Base-by-base conservation (phyloP, 805 yeast species). In the Kodamaea neixiangensis region DNA sequence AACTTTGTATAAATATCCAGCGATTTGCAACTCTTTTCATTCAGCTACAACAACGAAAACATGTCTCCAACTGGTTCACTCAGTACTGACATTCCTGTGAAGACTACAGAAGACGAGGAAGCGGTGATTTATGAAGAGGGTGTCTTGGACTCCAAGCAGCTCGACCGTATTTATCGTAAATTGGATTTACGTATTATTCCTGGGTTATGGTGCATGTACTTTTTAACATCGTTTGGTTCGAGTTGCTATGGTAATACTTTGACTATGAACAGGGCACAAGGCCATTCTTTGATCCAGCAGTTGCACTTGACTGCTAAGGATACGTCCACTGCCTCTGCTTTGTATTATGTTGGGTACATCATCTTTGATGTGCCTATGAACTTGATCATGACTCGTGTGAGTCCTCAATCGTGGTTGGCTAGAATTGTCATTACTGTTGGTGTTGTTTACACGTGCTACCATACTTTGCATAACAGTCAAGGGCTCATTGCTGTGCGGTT, bases 301-400 rank as follows among this genome's bases (percentile, higher is more conserved):
- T 74, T 89, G 29, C 57, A 71, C 0, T 72, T 87, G 51, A 73
- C 77, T 1, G 17, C 83, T 1, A 81, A 85, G 48, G 80, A 87
- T 55, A 77, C 79, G 0, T 81, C 92, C 2, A 80, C 86, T 1
- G 96, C 96, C 2, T 82, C 87, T 17, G 94, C 96, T 0, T 73
- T 89, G 39, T 85, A 86, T 72, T 88, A 82, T 59, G 96, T 89
- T 14, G 96, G 92, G 4, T 88, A 81, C 65, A 88, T 89, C 57
- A 72, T 89, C 39, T 89, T 89, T 62, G 96, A 89, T 66, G 83
- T 89, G 33, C 97, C 97, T 31, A 88, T 88, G 92, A 89, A 89
- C 67, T 75, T 89, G 58, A 70, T 82, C 46, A 88, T 89, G 96
- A 89, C 96, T n/a, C 75, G 76, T 49, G 78, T 88, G 7, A 84